Base-by-base conservation (phyloP, 768 basidiomycete genomes). In the Suillus decipiens region DNA sequence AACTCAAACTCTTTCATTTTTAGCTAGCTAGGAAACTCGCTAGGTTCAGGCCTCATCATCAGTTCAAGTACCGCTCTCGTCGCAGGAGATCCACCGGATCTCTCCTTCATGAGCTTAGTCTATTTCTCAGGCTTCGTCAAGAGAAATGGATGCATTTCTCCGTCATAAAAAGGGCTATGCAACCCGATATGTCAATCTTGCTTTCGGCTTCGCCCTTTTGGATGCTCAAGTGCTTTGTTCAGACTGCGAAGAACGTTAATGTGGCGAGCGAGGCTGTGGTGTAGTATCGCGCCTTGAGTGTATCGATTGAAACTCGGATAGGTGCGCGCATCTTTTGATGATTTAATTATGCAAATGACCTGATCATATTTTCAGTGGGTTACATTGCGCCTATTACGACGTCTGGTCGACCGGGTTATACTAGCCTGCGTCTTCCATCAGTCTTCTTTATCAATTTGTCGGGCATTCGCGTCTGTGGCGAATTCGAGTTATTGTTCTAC, bases 111-210 rank as follows among this genome's bases (percentile, higher is more conserved):
- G 56, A 85, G 86, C 17, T 73, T 83, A 51, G 77, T 86, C 28
- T 85, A 84, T 70, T 85, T 28, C 28, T 28, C 28, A 28, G 28
- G 84, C 71, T 74, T 87, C 61, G 86, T 86, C 61, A 86, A 76
- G 73, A 9, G 74, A 77, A 66, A 78, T 77, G 71, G 62, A 70
- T n/a, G 71, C 76, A 37, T 77, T 79, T 68, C 71, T 84, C 45
- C 84, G 84, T 17, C 84, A 86, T 73, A 87, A 88, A 72, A 85
- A 85, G 65, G 86, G 84, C 3, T 87, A 87, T 68, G 86, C 86
- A 0, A 83, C 86, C 2, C 83, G 88, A 55, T 87, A 87, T 67
- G 83, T 85, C 24, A 88, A 89, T 71, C 87, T 88, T 58, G 86
- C 87, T 24, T 79, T 88, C 51, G 87, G 86, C 43, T 89, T 89